These are phyloP conservation scores for Plasmodium yoelii DNA, from an alignment of 169 alveolate species.

Conservation along the genomic window DNA sequence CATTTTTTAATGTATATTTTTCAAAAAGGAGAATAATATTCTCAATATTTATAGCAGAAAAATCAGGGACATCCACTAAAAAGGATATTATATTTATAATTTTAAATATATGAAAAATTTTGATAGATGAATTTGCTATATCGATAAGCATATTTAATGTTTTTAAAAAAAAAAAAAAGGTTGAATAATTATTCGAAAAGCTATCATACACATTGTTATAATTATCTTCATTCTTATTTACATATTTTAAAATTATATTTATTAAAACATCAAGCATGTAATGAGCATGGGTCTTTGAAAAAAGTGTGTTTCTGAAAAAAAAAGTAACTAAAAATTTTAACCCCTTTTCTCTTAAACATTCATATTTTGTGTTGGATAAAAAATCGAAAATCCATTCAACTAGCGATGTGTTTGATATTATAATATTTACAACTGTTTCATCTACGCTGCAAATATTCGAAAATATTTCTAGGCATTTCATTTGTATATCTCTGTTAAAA, in stretches of 20 bases:
- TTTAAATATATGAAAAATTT: constrained; percentile 51
- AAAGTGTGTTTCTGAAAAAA: constrained; percentile 69
- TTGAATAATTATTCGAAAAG: constrained; percentile 16
- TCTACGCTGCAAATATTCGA: constrained; percentile 46
- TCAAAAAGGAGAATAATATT: constrained; percentile 51
- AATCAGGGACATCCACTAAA: constrained; percentile 33
- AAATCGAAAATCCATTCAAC: constrained; percentile 73
- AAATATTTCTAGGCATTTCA: constrained; percentile 72
- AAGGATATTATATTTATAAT: constrained; percentile 38
- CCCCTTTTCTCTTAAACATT: constrained; percentile 61
- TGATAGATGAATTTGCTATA: constrained; percentile 32
- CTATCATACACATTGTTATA: neutral
- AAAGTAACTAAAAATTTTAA: constrained; percentile 56
- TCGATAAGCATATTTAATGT: constrained; percentile 61
- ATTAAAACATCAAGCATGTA: constrained; percentile 65
- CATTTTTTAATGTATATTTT: constrained; percentile 26
- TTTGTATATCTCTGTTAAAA: constrained; percentile 67
- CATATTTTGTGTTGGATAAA: constrained; percentile 67
- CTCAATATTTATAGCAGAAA: constrained; percentile 19
- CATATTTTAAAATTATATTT: constrained; percentile 60
- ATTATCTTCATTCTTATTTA: constrained; percentile 21
- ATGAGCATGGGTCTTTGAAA: constrained; percentile 66
- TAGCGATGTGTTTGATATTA: constrained; percentile 48
- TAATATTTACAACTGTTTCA: constrained; percentile 60
- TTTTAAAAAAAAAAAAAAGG: constrained; percentile 42